Evolutionary conservation across 2,329 filamentous ascomycete genomes (phyloP), one percentile per base, ranked within the genome.

Genomic region (Lasiodiplodia sp.): DNA sequence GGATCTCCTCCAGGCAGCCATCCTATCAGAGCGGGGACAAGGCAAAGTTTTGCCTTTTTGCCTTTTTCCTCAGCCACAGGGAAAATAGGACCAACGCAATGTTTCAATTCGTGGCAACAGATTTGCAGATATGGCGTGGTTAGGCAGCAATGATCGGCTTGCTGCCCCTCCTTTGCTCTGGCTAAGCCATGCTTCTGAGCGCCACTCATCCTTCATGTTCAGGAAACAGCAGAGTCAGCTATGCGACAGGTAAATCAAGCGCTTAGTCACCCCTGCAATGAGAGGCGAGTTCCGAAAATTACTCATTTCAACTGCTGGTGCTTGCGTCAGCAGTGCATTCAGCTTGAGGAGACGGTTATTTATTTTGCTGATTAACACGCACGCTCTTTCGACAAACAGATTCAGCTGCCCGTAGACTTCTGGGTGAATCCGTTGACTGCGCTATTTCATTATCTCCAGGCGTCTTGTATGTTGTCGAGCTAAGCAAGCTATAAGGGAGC

Each of bases 21-120:
- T 31, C 25, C 18, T 16, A 31, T n/a, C 28, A n/a, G 16, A 10
- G 25, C 18, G 28, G 52, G 25, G 31, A 31, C 28, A 37, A 37
- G 52, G 52, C 52, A 8, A 34, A 56, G 6, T 37, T 56, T 56
- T 56, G 52, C 52, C 52, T 18, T 28, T 56, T 56, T 5, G 44
- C 44, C 31, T 34, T 34, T n/a, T 23, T 52, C 18, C 44, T 12
- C 16, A 49, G 44, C 16, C 16, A 21, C 16, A 49, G 44, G 4
- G 7, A 34, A 34, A 34, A 34, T 34, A n/a, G 44, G 8, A 47
- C 44, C 44, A 47, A 47, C 44, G n/a, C n/a, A 18, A 21, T 11
- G 44, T 8, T 21, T 8, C 44, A 11, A 8, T 8, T n/a, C 4
- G 44, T 14, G 44, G 10, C 18, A 10, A 18, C n/a, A 10, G 44